Evolutionary conservation across 1,284 basidiomycete species (phyloP), one percentile per base, ranked within the genome.

Genomic region (Pseudomicrostroma phylloplanum): DNA sequence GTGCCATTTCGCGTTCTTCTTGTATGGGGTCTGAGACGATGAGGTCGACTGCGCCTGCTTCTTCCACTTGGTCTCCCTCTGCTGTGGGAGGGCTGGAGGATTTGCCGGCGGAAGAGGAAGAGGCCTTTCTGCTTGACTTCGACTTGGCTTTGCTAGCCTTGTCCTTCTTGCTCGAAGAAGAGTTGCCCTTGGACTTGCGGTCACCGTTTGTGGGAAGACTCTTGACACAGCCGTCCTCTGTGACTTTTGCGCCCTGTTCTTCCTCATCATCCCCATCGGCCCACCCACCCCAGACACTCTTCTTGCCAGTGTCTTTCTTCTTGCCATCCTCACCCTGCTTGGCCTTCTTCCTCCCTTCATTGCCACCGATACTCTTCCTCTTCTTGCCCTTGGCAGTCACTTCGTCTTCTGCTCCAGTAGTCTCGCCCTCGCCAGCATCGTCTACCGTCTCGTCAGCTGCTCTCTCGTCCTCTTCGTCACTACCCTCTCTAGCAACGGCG

Each of bases 1-100:
- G 59, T 4, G 71, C 51, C 2, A 70, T 61, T 30, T 74, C 68
- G 19, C 72, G 55, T 55, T 74, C 72, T 60, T 74, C 72, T 12
- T 70, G 71, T 58, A 69, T 61, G 56, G 62, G 67, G 59, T 74
- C 72, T 43, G 70, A 68, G 12, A 74, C 49, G 1, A 74, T 63
- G 2, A 74, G 56, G 41, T 74, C 70, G 26, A 72, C 68, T 1
- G 70, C 70, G n/a, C 72, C 72, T 58, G 66, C 11, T 36, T 56
- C 55, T 12, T 53, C 46, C 30, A 42, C 39, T 60, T 60, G 15
- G 21, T 48, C 19, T 36, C 30, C 30, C 30, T 36, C 30, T 3
- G 3, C 30, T 36, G 30, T 9, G 3, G 9, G 4, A 36, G 30
- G 30, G 30, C 30, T 36, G 30, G 30, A 4, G 30, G 9, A 4